Evolutionary conservation across 352 stramenopile genomes (phyloP), one percentile per base, ranked within the genome.

Genomic region (Phytophthora pinifolia): DNA sequence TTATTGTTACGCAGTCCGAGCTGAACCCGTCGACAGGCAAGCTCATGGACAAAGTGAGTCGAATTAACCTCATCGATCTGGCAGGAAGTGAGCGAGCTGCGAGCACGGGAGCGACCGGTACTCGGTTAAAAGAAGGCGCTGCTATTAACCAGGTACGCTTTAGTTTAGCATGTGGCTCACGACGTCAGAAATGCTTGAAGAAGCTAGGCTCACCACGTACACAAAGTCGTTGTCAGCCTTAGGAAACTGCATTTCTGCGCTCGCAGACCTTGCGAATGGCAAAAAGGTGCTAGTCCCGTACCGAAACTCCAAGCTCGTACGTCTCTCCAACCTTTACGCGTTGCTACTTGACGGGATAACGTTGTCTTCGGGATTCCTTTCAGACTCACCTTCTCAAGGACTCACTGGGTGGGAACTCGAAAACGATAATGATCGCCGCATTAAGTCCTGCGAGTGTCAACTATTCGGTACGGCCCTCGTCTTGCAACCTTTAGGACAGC

Each of bases 31-130:
- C 51, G n/a, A 87, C 72, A 4, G 74, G 79, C 14, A 94, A 94
- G 62, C 57, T 86, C 12, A 83, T 88, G 69, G 84, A 92, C 34
- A 92, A 92, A 65, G 81, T 92, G 6, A 91, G 79, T 33, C 75
- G 83, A 8, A 92, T 96, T 66, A 96, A 96, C 50, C 58, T 96
- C 10, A 92, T 98, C 18, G 92, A 98, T 66, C 70, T 98, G n/a
- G 92, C 92, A 8, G 91, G 91, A 15, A 96, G 85, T 34, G 91
- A 98, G 63, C 59, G 90, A 35, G 89, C 87, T 14, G 70, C 80
- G 6, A 98, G 94, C 44, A 98, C 92, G 3, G 87, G 88, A 9
- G 93, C 92, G 3, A 94, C 86, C 2, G 92, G 91, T 0, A 73
- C 74, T 27, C 70, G 87, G 14, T 59, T 98, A 18, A 98, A 98